Evolutionary conservation across 2,329 filamentous ascomycete genomes (phyloP), one percentile per base, ranked within the genome.

Genomic region (Aspergillus transmontanensis): DNA sequence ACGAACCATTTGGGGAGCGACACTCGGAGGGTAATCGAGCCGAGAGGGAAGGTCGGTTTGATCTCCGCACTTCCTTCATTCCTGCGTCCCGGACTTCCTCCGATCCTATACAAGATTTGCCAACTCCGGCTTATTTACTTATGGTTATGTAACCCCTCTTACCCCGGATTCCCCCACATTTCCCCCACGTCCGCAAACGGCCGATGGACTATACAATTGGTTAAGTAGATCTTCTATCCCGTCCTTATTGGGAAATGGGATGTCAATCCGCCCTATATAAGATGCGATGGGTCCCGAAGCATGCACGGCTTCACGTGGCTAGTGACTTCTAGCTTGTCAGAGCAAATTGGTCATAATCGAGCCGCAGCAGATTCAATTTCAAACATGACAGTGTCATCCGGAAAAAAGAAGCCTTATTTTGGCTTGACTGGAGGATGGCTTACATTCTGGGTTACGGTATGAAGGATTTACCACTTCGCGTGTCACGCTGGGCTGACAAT

Each of bases 361-460:
- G 7, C 7, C 39, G 19, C 16, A 4, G 19, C 2, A n/a, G 19
- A 9, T 7, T n/a, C 3, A 3, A 10, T 19, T 19, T 10, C 19
- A 19, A 41, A 5, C 16, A 41, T 41, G 39, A 41, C 39, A 10
- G 39, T n/a, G 16, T 41, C 16, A 41, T 4, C 16, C 16, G 3
- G 2, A 10, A 10, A 6, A 12, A 50, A 66, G 36, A 79, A 72
- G 60, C 83, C 80, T 57, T 86, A 84, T 67, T 85, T 86, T 73
- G 84, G 84, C 58, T 68, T 84, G 51, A 83, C 78, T n/a, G 84
- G 84, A 64, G 80, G 79, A 78, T 85, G 82, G 83, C 78, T 86
- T 43, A 85, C 83, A 19, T 84, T 86, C 65, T 86, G 84, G 84
- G 77, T 85, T n/a, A 84, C 80, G 10, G 79, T 80, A n/a, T 68